Evolutionary conservation across 2,329 filamentous ascomycete genomes (phyloP), one percentile per base, ranked within the genome.

Genomic region (Talaromyces sp.): DNA sequence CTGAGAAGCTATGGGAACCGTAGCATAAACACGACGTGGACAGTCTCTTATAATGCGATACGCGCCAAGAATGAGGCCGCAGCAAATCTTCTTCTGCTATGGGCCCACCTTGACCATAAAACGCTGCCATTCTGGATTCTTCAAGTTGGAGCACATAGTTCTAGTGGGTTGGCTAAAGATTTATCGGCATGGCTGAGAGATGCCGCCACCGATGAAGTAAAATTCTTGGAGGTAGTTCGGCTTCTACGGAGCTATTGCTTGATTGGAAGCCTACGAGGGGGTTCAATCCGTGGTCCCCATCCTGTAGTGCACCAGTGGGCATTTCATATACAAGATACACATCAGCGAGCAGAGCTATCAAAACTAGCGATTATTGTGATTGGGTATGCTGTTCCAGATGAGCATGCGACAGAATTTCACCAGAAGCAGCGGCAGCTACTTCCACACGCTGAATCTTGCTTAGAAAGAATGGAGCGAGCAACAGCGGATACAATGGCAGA

Each of bases 231-330:
- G 49, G 50, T 45, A 16, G 50, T 63, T 57, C 39, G 50, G 45
- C 50, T 63, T 47, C 60, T 63, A 45, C 60, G n/a, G 60, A 47
- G 37, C 50, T 63, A 57, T 57, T 56, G 60, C 16, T 57, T 63
- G 37, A 47, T 63, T 57, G 60, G 57, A 14, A 56, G 27, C 37
- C 49, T 47, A 57, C 16, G 14, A 27, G 60, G 27, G 10, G 47
- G 24, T 45, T 56, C 24, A 2, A 57, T 50, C 27, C 2, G 47
- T 47, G 22, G 49, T 57, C 57, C 39, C 57, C 39, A 63, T 57
- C 50, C 60, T 57, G 60, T 63, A 57, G 50, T 63, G 37, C 39
- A 63, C 27, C 16, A 57, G 50, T 63, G 49, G 60, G 50, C 50
- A 35, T 63, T 63, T 47, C 39, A 56, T n/a, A 57, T 57, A 37